phyloP scores from a whole-genome alignment of 2,329 filamentous ascomycete genomes.

The Fusarium sp. region DNA sequence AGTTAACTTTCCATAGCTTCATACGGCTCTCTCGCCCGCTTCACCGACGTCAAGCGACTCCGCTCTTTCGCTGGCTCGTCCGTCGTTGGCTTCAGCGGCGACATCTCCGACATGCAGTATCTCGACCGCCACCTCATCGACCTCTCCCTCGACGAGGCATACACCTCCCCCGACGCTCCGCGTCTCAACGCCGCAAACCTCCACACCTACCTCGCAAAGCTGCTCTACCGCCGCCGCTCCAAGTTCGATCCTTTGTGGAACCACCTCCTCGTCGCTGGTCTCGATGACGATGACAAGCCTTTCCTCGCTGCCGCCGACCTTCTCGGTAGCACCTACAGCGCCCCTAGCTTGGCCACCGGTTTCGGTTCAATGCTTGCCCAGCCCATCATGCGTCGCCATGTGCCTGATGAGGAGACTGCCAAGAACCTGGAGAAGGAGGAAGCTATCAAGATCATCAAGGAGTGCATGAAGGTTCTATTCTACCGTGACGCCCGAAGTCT shows the following conservation, averaged over 20 bases:
- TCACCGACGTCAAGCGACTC: constrained; percentile 96
- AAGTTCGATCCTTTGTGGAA: constrained; percentile 99
- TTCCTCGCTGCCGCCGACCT: constrained; percentile 95
- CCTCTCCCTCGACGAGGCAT: constrained; percentile 91
- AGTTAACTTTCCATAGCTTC: constrained; percentile 74
- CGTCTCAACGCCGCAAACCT: constrained; percentile 91
- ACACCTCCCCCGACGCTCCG: constrained; percentile 65
- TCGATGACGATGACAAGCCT: constrained; percentile 83
- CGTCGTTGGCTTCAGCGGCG: constrained; percentile 94
- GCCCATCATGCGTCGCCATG: constrained; percentile 87
- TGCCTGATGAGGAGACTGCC: constrained; percentile 86
- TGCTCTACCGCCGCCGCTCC: constrained; percentile 94
- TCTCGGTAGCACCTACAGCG: constrained; percentile 90
- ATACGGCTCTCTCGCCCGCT: constrained; percentile 96
- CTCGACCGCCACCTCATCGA: constrained; percentile 91
- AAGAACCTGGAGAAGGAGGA: constrained; percentile 80
- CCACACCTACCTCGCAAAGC: constrained; percentile 95
- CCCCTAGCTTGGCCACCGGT: constrained; percentile 91
- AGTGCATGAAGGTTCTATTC: constrained; percentile 98
- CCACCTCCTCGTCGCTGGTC: constrained; percentile 89
- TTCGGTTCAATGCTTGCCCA: constrained; percentile 94
- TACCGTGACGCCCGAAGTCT: constrained; percentile 96
- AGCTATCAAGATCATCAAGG: constrained; percentile 85
- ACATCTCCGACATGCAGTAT: constrained; percentile 99
- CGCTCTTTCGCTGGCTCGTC: constrained; percentile 88